phyloP scores from a whole-genome alignment of 129 eudicot species.

The Mikania micrantha region DNA sequence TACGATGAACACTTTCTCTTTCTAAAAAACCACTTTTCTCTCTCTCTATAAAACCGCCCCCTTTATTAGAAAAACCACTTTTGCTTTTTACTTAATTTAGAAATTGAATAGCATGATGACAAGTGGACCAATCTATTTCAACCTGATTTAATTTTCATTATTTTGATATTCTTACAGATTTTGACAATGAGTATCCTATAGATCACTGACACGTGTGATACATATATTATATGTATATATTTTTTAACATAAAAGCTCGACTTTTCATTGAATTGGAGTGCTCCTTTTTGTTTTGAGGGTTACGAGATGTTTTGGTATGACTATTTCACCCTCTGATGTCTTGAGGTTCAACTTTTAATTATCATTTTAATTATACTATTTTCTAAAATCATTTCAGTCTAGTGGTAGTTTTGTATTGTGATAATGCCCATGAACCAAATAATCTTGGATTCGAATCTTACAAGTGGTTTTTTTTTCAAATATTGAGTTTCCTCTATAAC shows the following conservation, averaged over 20 bases:
- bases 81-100: conserved; percentile 17
- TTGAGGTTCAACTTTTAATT: neutral
- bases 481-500: too few relatives aligned
- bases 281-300: conserved; percentile 21
- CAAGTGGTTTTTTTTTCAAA: too few relatives aligned
- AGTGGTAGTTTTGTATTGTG: too few relatives aligned
- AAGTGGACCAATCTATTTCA: conserved; percentile 19
- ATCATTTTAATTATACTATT: neutral
- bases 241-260: conserved; percentile 21
- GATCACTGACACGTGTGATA: conserved; percentile 33
- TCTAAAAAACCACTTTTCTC: conserved; percentile 19
- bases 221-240: too few relatives aligned
- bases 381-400: too few relatives aligned
- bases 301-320: conserved; percentile 13
- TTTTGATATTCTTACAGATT: neutral
- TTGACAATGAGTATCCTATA: conserved; percentile 18
- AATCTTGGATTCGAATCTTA: too few relatives aligned
- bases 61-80: conserved; percentile 12
- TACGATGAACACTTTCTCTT: neutral
- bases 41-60: conserved; percentile 11
- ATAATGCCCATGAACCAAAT: too few relatives aligned
- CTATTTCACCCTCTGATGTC: conserved; percentile 16
- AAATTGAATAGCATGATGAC: conserved; percentile 10
- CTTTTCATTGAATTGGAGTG: conserved; percentile 27
- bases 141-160: neutral